Base-by-base conservation (phyloP, 2,329 filamentous ascomycete species). In the Fusarium albosuccineum region DNA sequence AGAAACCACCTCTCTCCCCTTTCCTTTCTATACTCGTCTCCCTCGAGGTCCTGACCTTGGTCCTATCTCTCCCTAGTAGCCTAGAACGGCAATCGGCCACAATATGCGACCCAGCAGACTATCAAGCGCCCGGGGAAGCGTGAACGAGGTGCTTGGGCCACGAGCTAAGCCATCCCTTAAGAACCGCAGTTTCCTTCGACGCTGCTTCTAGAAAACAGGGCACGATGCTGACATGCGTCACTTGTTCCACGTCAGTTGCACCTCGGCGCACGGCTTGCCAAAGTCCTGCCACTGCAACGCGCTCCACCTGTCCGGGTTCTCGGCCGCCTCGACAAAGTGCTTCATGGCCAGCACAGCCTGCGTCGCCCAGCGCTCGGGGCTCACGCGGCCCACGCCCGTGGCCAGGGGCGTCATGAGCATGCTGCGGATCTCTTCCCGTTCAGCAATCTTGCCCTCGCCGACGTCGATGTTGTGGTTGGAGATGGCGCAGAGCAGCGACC, bases 401-500 rank as follows among this genome's bases (percentile, higher is more conserved):
- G 82, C 85, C 66, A 87, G 61, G 0, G 85, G 85, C 6, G 84
- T 84, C 79, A 87, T 85, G 13, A 87, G 73, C 9, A 87, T 62
- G 13, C 73, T 81, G 6, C 67, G 45, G 48, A 86, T 85, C 65
- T 71, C 70, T 5, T 72, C 70, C 5, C 62, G 57, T 2, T 26
- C 8, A 0, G 48, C 46, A 8, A 41, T 55, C 22, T 44, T 55
- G 9, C 57, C 44, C 4, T 30, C 29, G 9, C 36, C 17, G 13
- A 70, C 67, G 2, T 42, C 48, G 8, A 77, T 74, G 70, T 87
- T 87, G 66, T 83, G 81, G 22, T 78, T 79, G 39, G 86, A 83
- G 1, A 86, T 62, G 16, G 81, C 77, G 66, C 81, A 82, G 17
- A 87, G 69, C 60, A 87, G 68, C 66, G 79, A 82, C 85, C 85